Evolutionary conservation across 2,329 filamentous ascomycete species (phyloP), one percentile per base, ranked within the genome.

Genomic region (Acrocalymma vagum): DNA sequence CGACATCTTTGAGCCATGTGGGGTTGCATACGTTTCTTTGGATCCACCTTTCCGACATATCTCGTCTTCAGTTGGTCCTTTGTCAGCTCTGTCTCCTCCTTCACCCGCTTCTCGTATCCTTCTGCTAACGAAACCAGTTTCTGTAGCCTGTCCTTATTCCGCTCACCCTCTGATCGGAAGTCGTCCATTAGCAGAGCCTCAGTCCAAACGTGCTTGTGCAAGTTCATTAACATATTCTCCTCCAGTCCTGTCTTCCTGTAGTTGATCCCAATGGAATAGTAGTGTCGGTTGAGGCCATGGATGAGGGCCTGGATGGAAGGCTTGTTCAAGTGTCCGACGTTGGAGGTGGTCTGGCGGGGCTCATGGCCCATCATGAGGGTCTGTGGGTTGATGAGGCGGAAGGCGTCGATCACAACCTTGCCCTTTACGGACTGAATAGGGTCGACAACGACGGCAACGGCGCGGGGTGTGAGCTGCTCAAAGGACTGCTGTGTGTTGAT

Each of bases 401-500:
- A 99, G 40, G 94, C 94, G 69, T 99, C 94, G 59, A 99, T 99
- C 60, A 99, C 94, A 60, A 99, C 94, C 74, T 99, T 99, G 74
- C 94, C 94, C 79, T 99, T 99, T 69, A 99, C 94, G 47, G 94
- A 97, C 74, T 99, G 94, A 64, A 99, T 97, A 27, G 94, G 94
- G 65, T 99, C 94, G 63, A 99, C 91, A 61, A 99, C 94, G 34
- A 99, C 94, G 58, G 94, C 94, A 53, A 99, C 94, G 56, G 94
- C 93, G 67, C 94, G 90, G 23, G 94, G 91, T 6, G 91, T 99
- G 45, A 99, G 84, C 75, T 97, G 94, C 77, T 99, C 94, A 73
- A 99, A 99, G n/a, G 92, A 96, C 74, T 99, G 94, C 70, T 99
- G 94, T 20, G 94, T 99, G 78, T 99, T 97, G 79, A 99, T 97